Base-by-base conservation (phyloP, 228 moss, liverwort and hornwort species). In the Sphagnum fallax region DNA sequence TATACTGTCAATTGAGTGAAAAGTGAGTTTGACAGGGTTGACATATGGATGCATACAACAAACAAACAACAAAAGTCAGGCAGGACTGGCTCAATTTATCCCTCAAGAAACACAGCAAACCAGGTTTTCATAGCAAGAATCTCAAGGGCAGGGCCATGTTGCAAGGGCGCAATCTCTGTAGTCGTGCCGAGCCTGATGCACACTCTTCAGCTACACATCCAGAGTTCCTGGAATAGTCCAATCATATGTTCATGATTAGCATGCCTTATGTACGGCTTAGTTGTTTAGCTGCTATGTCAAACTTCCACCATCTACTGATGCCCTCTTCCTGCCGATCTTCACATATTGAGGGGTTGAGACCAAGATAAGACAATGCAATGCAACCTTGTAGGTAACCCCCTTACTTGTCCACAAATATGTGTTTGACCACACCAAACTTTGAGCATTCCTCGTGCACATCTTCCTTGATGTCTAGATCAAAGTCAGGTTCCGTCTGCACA, bases 381-480 rank as follows among this genome's bases (percentile, higher is more conserved):
- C 67, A 50, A 51, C 16, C 67, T 12, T 6, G 50, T 15, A 51
- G 52, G 67, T 15, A 67, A 67, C 16, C 49, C 67, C 16, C 93
- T 81, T 87, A 98, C 97, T 98, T 98, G 87, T 98, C 97, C 75
- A 98, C 97, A 70, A 88, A 91, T 65, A 98, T 98, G 80, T 98
- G 98, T 86, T 93, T 93, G 6, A 93, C 93, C 70, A 80, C 87
- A 48, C 98, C 98, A 68, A 98, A 98, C 77, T 98, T 98, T 6
- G 98, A 98, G 79, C 98, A 98, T 67, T 98, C 98, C 6, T 93
- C 98, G 73, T 93, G 98, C 5, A 98, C 98, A 60, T 98, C 98
- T 72, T 98, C 98, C 82, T 93, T 98, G 50, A 98, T 98, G 69
- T 98, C 98, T 52, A 92, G 72, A 78, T 98, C 98, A 48, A 98